Evolutionary conservation across 2,329 filamentous ascomycete species (phyloP).

Genomic region (Ophiostoma fasciatum): DNA sequence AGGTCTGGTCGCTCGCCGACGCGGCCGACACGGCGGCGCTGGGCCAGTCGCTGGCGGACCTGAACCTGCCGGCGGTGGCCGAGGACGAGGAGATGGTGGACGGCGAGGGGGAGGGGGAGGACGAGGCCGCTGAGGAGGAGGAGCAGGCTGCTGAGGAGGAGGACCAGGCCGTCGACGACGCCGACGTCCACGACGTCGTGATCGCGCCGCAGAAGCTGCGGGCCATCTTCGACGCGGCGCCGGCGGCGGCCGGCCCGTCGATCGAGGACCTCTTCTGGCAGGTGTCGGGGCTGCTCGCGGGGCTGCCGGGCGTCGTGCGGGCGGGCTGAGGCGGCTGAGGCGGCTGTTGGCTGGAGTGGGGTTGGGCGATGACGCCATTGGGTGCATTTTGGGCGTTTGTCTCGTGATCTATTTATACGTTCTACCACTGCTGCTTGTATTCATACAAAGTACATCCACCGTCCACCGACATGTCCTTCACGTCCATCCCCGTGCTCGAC

Average conservation of each 20-base stretch:
- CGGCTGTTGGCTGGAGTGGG: neutral
- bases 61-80: constrained; percentile 27
- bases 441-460: no score
- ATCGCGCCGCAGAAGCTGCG: constrained; percentile 54
- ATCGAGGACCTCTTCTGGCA: constrained; percentile 64
- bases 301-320: constrained; percentile 7
- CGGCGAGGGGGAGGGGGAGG: constrained; percentile 18
- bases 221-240: constrained; percentile 54
- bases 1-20: constrained; percentile 49
- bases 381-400: neutral
- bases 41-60: constrained; percentile 39
- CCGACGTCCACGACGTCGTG: constrained; percentile 35
- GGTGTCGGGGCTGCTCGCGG: constrained; percentile 48
- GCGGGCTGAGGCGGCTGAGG: neutral
- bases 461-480: constrained; percentile 45
- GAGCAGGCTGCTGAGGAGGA: constrained; percentile 2
- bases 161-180: constrained; percentile 16
- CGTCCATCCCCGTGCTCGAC: constrained; percentile 62
- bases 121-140: constrained; percentile 17
- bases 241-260: constrained; percentile 53
- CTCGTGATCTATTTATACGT: neutral
- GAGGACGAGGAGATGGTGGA: constrained; percentile 24
- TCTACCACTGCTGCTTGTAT: neutral
- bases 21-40: constrained; percentile 39
- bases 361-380: constrained; percentile 3